phyloP scores from a whole-genome alignment of 805 yeast species.

The Candida easanensis region DNA sequence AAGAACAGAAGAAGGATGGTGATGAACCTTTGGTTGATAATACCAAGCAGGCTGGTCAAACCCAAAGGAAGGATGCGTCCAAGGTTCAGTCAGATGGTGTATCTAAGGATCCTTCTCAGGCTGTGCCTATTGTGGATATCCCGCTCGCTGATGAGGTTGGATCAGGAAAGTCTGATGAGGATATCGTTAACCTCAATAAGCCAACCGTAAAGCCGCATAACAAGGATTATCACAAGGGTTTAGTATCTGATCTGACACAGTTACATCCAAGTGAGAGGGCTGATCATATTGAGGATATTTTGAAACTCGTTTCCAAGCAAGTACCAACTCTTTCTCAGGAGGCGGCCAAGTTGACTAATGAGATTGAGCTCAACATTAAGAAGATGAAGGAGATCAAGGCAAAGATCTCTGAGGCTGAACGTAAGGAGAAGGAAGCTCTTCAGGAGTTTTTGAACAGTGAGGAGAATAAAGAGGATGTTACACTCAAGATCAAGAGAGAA shows the following conservation, averaged over 20 bases:
- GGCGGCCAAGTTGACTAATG: constrained; percentile 1
- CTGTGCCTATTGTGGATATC: not conserved
- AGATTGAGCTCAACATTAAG: constrained; percentile 5
- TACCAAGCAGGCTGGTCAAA: too few species aligned
- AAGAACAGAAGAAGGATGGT: not conserved
- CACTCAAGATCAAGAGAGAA: constrained; percentile 15
- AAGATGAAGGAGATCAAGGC: constrained; percentile 10
- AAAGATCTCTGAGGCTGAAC: constrained; percentile 5
- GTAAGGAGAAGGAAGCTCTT: constrained; percentile 1
- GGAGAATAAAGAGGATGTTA: constrained; percentile 1
- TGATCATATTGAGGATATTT: constrained; percentile 4
- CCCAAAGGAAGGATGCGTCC: too few species aligned
- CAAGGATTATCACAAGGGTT: not conserved
- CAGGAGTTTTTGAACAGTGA: constrained; percentile 1
- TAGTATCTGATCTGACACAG: constrained; percentile 4
- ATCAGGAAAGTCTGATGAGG: not conserved
- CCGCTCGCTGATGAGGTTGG: constrained; percentile 1
- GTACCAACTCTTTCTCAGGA: constrained; percentile 4
- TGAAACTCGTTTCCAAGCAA: constrained; percentile 13
- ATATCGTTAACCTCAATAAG: constrained; percentile 14
- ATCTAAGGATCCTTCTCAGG: too few species aligned
- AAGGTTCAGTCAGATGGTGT: too few species aligned
- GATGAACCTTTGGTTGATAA: too few species aligned
- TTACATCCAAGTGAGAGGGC: constrained; percentile 4
- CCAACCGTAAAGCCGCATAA: constrained; percentile 3